A percentile compares a stretch with the other conserved stretches of the same genome.
phyloP scores from a whole-genome alignment of 176 grass and related monocot species.

The Otatea glauca region DNA sequence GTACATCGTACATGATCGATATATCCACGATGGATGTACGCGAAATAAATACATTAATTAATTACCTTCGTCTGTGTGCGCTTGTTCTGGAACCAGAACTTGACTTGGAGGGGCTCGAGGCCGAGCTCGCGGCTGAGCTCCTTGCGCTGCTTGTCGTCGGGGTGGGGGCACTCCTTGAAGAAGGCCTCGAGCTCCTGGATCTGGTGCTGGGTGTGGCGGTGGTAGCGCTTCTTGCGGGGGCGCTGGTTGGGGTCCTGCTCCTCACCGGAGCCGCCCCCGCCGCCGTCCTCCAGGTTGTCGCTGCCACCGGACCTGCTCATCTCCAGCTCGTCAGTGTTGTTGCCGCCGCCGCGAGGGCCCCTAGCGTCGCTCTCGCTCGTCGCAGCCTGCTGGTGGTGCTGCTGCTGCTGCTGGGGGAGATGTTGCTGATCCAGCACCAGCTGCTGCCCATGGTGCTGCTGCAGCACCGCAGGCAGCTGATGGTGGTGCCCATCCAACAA shows the following conservation, averaged over 20 bases:
- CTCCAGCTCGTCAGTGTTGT: constrained; percentile 42
- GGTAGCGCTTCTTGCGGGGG: constrained; percentile 91
- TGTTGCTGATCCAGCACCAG: constrained; percentile 58
- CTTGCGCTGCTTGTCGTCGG: constrained; percentile 95
- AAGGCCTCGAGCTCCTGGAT: constrained; percentile 91
- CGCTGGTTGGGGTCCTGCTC: constrained; percentile 68
- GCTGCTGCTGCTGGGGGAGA: constrained; percentile 40
- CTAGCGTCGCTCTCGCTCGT: constrained; percentile 53
- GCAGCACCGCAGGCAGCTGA: constrained; percentile 41
- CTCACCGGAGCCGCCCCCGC: constrained; percentile 38
- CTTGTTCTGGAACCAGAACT: constrained; percentile 99
- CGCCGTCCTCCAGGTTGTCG: constrained; percentile 63
- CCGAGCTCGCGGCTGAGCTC: constrained; percentile 75
- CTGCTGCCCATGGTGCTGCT: constrained; percentile 34
- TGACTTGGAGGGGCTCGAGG: constrained; percentile 89
- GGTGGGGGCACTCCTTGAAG: constrained; percentile 95
- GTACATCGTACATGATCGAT: not conserved
- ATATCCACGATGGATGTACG: no score
- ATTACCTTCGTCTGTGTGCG: constrained; percentile 92
- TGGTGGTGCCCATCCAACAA: constrained; percentile 57
- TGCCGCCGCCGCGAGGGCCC: constrained; percentile 44
- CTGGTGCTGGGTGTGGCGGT: constrained; percentile 96
- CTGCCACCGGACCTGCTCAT: constrained; percentile 88
- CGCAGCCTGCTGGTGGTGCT: constrained; percentile 52
- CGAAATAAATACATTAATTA: not conserved